phyloP scores from a whole-genome alignment of 768 basidiomycete species.

The Leccinum obscurum region DNA sequence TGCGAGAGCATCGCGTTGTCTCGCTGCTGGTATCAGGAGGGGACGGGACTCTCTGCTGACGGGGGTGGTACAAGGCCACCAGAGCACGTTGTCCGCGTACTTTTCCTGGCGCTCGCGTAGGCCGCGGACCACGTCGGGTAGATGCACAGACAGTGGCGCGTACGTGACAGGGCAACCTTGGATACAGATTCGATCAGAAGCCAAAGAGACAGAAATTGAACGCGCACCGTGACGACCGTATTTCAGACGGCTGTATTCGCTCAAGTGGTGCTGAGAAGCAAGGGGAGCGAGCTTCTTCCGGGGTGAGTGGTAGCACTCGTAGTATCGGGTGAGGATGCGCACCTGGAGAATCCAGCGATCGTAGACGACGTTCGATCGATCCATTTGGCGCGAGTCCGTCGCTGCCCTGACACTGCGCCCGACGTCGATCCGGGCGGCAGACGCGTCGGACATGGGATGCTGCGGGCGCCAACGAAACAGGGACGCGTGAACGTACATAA shows the following conservation, averaged over 20 bases:
- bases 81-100: constrained; percentile 39
- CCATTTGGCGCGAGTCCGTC: background rate
- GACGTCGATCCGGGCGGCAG: constrained; percentile 7
- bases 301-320: constrained; percentile 3
- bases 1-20: constrained; percentile 26
- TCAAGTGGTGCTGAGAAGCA: constrained; percentile 73
- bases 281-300: constrained; percentile 48
- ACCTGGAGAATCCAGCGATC: constrained; percentile 28
- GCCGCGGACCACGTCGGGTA: constrained; percentile 56
- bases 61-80: constrained; percentile 44
- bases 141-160: constrained; percentile 59
- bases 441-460: constrained; percentile 7
- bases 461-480: background rate
- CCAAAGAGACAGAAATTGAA: background rate
- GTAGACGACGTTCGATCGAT: background rate
- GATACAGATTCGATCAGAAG: background rate
- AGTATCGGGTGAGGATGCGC: background rate
- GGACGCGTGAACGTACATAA: background rate
- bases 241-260: constrained; percentile 70
- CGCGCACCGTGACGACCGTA: constrained; percentile 48
- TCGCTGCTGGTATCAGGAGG: constrained; percentile 20
- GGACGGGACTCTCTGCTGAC: constrained; percentile 2
- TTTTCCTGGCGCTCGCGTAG: constrained; percentile 53
- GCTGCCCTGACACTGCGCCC: background rate
- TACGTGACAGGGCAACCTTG: constrained; percentile 61